Base-by-base conservation (phyloP, 768 basidiomycete genomes). In the Scleroderma bovista region DNA sequence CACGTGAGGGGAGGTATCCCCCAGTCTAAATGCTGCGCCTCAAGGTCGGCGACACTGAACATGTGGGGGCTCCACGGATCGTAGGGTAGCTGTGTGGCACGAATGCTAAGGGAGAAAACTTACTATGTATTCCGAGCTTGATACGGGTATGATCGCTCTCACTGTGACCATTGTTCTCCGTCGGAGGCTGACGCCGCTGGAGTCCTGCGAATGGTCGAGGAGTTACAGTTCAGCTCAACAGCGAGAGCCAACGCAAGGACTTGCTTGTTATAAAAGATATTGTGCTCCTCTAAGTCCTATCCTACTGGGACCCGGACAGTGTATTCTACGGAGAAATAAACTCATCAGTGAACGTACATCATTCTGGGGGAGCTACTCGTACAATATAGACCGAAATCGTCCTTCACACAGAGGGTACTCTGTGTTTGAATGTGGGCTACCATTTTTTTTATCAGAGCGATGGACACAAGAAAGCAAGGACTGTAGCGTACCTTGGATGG, bases 251-350 rank as follows among this genome's bases (percentile, higher is more conserved):
- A 24, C 15, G 41, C 26, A 22, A 5, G 37, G 38, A 57, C 59
- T 38, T 54, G 81, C 81, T 83, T 80, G 66, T 84, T 79, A 62
- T 84, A 85, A 59, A 80, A 83, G 19, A 83, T 68, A 3, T 70
- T 70, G 53, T 83, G 75, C 15, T 77, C 72, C 0, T 63, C 43
- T 37, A 84, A 51, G 3, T 80, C 80, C 83, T 82, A 55, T 86
- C 84, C 83, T 83, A 84, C 56, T 86, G 83, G 4, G 81, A 74
- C 9, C 83, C 81, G 0, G 82, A 83, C 66, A 86, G 84, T 0
- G 83, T 83, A 54, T 86, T 85, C 83, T 85, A 57, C 8, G 39
- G 13, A 34, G n/a, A 40, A 5, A 37, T 46, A 22, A 38, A 36
- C 11, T 22, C 48, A 6, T 13, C n/a, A 51, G 19, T n/a, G n/a